Conservation (phyloP, 2,329 filamentous ascomycete genomes). For the Xylaria sp. region DNA sequence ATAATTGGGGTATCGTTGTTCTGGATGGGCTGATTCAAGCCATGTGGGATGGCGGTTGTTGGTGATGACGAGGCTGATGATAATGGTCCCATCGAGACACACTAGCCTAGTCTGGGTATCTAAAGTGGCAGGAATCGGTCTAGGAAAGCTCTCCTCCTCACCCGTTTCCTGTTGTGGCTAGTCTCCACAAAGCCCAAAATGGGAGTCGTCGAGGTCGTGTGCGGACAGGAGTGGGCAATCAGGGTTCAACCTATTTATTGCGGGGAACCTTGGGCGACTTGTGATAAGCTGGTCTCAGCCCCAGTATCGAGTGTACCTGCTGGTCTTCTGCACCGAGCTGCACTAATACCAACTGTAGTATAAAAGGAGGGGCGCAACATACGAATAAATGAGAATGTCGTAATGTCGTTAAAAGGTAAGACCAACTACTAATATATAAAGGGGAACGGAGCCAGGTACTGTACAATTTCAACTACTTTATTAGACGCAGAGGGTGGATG, state of each 20-base stretch:
- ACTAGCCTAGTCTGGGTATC: constrained; percentile 2
- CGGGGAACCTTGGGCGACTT: constrained; percentile 31
- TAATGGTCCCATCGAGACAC: constrained; percentile 24
- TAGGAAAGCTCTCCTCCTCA: constrained; percentile 32
- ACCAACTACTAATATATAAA: too few species aligned
- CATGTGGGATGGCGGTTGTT: constrained; percentile 19
- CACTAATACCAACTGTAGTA: neutral
- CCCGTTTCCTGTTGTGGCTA: constrained; percentile 22
- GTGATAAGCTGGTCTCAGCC: neutral
- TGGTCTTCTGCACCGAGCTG: too few species aligned
- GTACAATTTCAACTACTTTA: too few species aligned
- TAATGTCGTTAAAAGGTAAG: too few species aligned
- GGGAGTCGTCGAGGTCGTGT: constrained; percentile 4
- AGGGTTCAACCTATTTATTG: constrained; percentile 18
- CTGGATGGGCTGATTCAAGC: constrained; percentile 20
- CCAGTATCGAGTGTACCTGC: neutral
- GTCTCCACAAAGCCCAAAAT: constrained; percentile 27
- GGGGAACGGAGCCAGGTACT: too few species aligned
- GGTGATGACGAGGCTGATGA: constrained; percentile 45
- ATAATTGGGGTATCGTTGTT: constrained; percentile 26
- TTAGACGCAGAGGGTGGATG: too few species aligned
- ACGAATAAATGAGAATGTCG: neutral
- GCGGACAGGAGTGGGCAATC: constrained; percentile 9
- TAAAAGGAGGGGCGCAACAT: neutral
- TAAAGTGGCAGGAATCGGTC: neutral